Evolutionary conservation across 768 basidiomycete species (phyloP), one percentile per base, ranked within the genome.

Genomic region (Grammothele lineata): DNA sequence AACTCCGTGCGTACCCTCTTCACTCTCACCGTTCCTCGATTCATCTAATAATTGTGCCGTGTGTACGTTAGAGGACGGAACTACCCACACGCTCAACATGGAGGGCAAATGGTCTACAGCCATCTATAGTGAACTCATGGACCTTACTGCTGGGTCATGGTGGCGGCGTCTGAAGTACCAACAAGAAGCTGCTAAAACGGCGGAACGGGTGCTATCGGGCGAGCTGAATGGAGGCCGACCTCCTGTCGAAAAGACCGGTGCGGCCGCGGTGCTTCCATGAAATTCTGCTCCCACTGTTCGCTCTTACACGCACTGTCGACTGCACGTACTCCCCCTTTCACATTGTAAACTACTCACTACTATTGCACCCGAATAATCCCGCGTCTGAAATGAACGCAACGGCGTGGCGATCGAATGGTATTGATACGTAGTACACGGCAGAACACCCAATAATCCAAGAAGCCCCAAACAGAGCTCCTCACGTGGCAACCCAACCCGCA

Each of bases 51-150:
- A 18, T 33, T 3, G 32, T 23, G 22, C 7, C 27, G 18, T 19
- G 18, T 12, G 18, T 41, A 35, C 37, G 19, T 21, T 48, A 85
- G 84, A 66, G 25, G 65, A 81, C 56, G 85, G 85, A 32, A 60
- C 65, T 40, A 62, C 59, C 37, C 51, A 70, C 40, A 74, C 60
- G 5, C 54, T 89, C 25, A 67, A 78, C 58, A 70, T 89, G 62
- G 66, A 78, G n/a, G 67, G 74, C 22, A 88, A 87, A 62, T 80
- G 76, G 77, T 87, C 85, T 11, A 76, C 80, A 0, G 63, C 73
- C 10, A 89, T 90, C 22, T 65, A 82, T 23, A 71, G 76, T 51
- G 83, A 89, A 52, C 70, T 89, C 19, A 85, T 89, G 83, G 78
- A 85, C 37, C 48, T 72, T 2, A 80, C 78, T 4, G 85, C 83